Conservation (phyloP, 768 basidiomycete species). For the Rhizopogon salebrosus region DNA sequence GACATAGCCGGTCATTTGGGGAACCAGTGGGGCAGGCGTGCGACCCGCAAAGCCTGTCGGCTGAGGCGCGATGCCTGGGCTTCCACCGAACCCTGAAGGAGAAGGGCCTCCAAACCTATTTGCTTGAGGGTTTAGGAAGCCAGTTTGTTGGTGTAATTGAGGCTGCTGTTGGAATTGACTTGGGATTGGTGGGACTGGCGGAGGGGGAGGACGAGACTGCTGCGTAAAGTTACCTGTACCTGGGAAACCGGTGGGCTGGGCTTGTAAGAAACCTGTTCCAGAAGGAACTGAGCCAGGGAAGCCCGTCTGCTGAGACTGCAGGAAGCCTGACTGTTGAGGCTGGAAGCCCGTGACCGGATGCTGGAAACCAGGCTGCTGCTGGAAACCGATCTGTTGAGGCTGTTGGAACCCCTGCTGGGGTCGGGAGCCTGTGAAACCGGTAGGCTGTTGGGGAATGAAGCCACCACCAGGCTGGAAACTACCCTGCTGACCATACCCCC, state of each 20-base stretch:
- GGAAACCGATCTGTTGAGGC: slow-evolving; percentile 66
- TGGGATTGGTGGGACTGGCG: slow-evolving; percentile 64
- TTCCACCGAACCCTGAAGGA: slow-evolving; percentile 6
- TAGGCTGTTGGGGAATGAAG: slow-evolving; percentile 54
- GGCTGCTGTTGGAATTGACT: slow-evolving; percentile 52
- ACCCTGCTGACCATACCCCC: slow-evolving; percentile 52
- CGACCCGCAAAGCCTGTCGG: slow-evolving; percentile 46
- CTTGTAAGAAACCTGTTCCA: slow-evolving; percentile 34
- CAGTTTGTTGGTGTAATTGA: slow-evolving; percentile 36
- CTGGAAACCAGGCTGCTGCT: no score
- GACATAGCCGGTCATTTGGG: slow-evolving; percentile 75
- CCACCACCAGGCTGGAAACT: slow-evolving; percentile 24
- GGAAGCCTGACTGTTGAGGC: slow-evolving; percentile 42
- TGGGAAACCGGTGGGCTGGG: slow-evolving; percentile 51
- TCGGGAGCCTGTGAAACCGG: slow-evolving; percentile 41
- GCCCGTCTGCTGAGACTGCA: slow-evolving; percentile 40
- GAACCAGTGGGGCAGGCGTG: slow-evolving; percentile 44
- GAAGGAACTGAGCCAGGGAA: slow-evolving; percentile 32
- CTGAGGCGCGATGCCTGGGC: slow-evolving; percentile 11
- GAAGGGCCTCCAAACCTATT: slow-evolving; percentile 35
- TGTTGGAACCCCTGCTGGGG: slow-evolving; percentile 49
- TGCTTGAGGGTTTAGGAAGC: slow-evolving; percentile 54
- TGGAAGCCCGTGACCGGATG: no score
- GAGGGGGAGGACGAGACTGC: slow-evolving; percentile 42
- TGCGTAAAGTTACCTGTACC: slow-evolving; percentile 27